These are phyloP conservation scores for Lasiodiplodia sp. DNA, from an alignment of 2,329 filamentous ascomycete species.

Conservation along the genomic window DNA sequence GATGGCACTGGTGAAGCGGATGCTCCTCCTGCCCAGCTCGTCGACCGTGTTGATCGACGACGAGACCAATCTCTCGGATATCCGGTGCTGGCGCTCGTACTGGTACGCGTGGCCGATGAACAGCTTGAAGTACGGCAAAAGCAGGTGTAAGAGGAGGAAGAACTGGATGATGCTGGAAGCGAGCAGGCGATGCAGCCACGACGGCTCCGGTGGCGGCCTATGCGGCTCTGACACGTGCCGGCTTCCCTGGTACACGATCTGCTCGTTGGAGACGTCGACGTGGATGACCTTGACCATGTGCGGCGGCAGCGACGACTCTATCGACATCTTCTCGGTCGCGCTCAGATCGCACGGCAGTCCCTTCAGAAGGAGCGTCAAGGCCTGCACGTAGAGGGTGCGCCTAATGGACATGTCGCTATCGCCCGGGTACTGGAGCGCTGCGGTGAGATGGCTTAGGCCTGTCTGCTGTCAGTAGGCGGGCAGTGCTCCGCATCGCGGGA, in stretches of 20 bases:
- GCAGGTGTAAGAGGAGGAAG: conserved; percentile 66
- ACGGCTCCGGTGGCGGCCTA: conserved; percentile 41
- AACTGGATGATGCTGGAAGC: conserved; percentile 64
- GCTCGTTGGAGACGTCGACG: conserved; percentile 34
- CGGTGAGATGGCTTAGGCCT: conserved; percentile 58
- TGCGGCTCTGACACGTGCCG: conserved; percentile 27
- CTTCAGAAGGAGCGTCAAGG: conserved; percentile 68
- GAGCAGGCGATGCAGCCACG: conserved; percentile 66
- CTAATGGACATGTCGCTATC: conserved; percentile 52
- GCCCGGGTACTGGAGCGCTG: conserved; percentile 54
- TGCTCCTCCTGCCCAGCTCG: conserved; percentile 59
- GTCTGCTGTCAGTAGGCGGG: conserved; percentile 1
- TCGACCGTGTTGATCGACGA: conserved; percentile 62
- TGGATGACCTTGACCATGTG: conserved; percentile 33
- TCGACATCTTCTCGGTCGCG: conserved; percentile 59
- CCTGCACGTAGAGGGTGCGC: conserved; percentile 69
- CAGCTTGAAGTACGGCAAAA: conserved; percentile 67
- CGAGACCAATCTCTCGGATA: conserved; percentile 66
- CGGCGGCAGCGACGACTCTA: conserved; percentile 60
- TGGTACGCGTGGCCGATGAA: conserved; percentile 63
- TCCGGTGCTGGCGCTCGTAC: conserved; percentile 71
- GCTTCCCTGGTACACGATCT: conserved; percentile 28
- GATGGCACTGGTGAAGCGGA: conserved; percentile 62
- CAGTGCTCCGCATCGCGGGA: neutral
- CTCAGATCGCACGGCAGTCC: conserved; percentile 67